Percentiles rank a stretch among this genome's conserved stretches.
Evolutionary conservation across 129 eudicot genomes (phyloP).

Genomic region (Flaveria sonorensis): DNA sequence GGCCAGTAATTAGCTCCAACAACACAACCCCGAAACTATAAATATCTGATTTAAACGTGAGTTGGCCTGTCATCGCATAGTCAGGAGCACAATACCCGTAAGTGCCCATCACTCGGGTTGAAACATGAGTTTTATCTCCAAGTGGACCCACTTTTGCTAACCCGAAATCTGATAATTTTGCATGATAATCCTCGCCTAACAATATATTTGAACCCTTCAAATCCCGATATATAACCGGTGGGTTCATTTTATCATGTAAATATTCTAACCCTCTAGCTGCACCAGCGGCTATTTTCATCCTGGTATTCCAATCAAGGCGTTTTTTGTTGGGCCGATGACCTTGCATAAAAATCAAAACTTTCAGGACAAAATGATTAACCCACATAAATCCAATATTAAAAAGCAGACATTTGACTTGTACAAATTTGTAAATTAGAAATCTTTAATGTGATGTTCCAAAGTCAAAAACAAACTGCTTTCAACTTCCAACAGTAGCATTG

Average conservation of each 20-base stretch:
- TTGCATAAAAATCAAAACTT: constrained; percentile 32
- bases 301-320: constrained; percentile 77
- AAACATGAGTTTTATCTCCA: constrained; percentile 93
- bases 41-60: constrained; percentile 89
- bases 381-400: neutral
- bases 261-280: constrained; percentile 93
- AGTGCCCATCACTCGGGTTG: constrained; percentile 97
- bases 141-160: constrained; percentile 90
- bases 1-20: constrained; percentile 84
- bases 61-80: constrained; percentile 97
- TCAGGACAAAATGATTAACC: constrained; percentile 1
- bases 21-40: constrained; percentile 91
- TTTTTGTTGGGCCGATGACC: constrained; percentile 43
- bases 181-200: constrained; percentile 79
- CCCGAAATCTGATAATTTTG: constrained; percentile 95
- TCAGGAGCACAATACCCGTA: constrained; percentile 98
- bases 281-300: constrained; percentile 97
- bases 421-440: neutral
- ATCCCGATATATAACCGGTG: constrained; percentile 91
- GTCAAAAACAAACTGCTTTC: constrained; percentile 20
- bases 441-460: neutral
- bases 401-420: neutral
- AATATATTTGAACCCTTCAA: constrained; percentile 87
- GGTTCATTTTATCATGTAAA: constrained; percentile 85
- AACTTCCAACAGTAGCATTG: neutral